phyloP scores from a whole-genome alignment of 805 yeast species.

The Spencermartinsiella europaea region DNA sequence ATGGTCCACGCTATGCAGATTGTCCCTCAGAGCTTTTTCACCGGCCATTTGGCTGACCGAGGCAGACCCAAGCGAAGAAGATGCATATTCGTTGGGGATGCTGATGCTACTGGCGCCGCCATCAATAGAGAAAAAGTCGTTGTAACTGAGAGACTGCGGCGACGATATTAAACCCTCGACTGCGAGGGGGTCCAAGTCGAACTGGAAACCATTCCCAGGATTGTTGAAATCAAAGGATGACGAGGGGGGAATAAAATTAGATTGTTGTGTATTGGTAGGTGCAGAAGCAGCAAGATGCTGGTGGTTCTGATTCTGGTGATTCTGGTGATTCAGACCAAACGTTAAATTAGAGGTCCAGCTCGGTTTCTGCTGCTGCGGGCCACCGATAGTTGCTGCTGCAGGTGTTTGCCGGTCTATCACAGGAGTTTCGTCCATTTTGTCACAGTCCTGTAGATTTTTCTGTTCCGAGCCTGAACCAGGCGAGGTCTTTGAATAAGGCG shows the following conservation, averaged over 20 bases:
- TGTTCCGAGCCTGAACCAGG: background rate
- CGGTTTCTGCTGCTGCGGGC: background rate
- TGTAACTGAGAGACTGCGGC: constrained; percentile 12
- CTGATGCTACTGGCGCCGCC: background rate
- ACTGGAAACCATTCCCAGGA: constrained; percentile 28
- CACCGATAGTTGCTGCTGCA: background rate
- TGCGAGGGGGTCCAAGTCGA: constrained; percentile 44
- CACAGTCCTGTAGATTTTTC: background rate
- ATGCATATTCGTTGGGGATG: background rate
- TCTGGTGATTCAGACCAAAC: background rate
- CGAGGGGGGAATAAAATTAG: background rate
- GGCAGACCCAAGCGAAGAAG: constrained; percentile 1
- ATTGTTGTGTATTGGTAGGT: background rate
- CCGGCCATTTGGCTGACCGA: constrained; percentile 9
- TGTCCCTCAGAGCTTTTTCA: constrained; percentile 7
- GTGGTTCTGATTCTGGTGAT: background rate
- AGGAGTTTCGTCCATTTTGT: background rate
- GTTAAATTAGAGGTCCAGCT: background rate
- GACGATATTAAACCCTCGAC: constrained; percentile 38
- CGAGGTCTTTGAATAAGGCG: constrained; percentile 2
- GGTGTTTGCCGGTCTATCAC: background rate
- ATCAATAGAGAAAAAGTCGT: constrained; percentile 13
- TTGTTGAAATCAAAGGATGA: background rate
- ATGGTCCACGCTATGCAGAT: constrained; percentile 2
- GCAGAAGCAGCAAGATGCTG: background rate